Conservation (phyloP, 2,329 filamentous ascomycete species). For the Gaeumannomyces tritici region DNA sequence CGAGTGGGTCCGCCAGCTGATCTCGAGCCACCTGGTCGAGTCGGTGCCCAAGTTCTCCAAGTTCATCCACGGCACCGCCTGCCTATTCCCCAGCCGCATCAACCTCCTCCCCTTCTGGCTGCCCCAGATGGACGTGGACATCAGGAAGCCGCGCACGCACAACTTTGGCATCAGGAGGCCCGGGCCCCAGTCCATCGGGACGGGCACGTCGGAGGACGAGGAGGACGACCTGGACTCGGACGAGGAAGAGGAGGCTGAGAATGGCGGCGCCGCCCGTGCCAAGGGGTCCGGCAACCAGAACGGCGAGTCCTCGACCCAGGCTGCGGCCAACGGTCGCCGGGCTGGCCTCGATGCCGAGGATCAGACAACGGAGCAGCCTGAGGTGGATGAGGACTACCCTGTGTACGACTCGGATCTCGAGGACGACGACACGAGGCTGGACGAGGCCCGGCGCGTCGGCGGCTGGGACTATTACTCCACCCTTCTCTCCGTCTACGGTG, state of each 20-base stretch:
- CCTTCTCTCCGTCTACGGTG: conserved; percentile 36
- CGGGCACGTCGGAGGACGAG: conserved; percentile 68
- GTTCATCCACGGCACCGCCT: conserved; percentile 92
- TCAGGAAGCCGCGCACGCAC: conserved; percentile 82
- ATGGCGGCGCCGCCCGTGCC: conserved; percentile 4
- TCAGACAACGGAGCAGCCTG: conserved; percentile 57
- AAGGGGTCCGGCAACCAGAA: conserved; percentile 9
- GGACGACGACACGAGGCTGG: conserved; percentile 62
- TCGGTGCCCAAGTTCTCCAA: conserved; percentile 99
- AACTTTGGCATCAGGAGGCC: conserved; percentile 85
- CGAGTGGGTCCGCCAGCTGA: conserved; percentile 91
- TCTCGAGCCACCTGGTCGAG: conserved; percentile 88
- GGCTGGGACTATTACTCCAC: conserved; percentile 66
- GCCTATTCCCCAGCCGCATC: conserved; percentile 78
- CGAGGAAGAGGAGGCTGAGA: conserved; percentile 40
- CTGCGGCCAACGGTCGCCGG: conserved; percentile 23
- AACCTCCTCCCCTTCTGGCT: conserved; percentile 92
- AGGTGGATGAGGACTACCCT: conserved; percentile 62
- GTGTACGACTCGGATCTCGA: conserved; percentile 90
- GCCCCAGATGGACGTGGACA: conserved; percentile 97
- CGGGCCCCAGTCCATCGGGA: conserved; percentile 63
- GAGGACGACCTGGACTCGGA: conserved; percentile 61
- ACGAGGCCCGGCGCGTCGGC: conserved; percentile 67
- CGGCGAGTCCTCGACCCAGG: conserved; percentile 28
- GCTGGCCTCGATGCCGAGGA: conserved; percentile 61